Evolutionary conservation across 495 filamentous ascomycete species (phyloP), one percentile per base, ranked within the genome.

Genomic region (Aspergillus steynii): DNA sequence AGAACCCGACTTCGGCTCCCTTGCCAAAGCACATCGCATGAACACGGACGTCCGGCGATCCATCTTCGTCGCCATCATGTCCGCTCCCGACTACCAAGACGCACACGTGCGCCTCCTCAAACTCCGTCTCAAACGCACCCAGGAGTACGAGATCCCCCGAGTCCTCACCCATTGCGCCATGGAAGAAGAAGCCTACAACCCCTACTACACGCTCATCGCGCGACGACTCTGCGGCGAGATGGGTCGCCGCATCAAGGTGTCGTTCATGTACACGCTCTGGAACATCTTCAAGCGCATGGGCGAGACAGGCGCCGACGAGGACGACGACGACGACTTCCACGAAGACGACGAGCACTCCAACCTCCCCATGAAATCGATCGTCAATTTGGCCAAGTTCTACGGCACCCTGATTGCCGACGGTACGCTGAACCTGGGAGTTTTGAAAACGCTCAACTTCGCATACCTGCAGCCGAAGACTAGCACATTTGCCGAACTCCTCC

Each of bases 1-100:
- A 0, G 85, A 85, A 53, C 80, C 81, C 8, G 90, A 96, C 66
- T 80, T 94, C n/a, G 73, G 78, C 29, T 82, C 86, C 48, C 83
- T 97, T 20, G 94, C 96, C 9, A 83, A 83, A 60, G 85, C 91
- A 56, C 90, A 96, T 51, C 85, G 91, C 9, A 97, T 99, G 91
- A 97, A 97, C 72, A 98, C 96, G 0, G 90, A 94, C 65, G 82
- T 97, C 47, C 88, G 96, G 28, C 89, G 93, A 34, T 91, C 91
- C 7, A 97, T 99, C 60, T 99, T 98, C 69, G 83, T 96, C 27
- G 85, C 92, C 32, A 85, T 97, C 61, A 88, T 97, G 81, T 92
- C 90, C n/a, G 91, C 92, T 3, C 82, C 80, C 4, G 94, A 98
- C 70, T 93, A 83, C 72, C 85, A 90, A 60, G 92, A 97, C 69